phyloP scores from a whole-genome alignment of 179 eudicot species.

The Silene coronaria region DNA sequence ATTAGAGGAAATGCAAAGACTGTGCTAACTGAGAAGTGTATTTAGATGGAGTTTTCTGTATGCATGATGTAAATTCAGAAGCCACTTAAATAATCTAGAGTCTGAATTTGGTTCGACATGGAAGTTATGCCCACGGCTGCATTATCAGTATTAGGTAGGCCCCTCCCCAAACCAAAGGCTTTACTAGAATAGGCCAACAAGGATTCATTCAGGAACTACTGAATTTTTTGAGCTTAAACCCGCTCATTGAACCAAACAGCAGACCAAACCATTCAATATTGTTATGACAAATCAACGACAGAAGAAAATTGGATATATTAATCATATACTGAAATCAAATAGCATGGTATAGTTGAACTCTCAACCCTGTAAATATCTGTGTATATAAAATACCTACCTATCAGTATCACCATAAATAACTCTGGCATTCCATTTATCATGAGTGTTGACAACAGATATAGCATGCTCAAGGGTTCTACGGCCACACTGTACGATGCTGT shows the following conservation, averaged over 20 bases:
- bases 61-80: background rate
- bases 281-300: background rate
- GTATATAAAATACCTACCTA: constrained; percentile 43
- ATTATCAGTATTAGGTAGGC: background rate
- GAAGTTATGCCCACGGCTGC: background rate
- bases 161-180: background rate
- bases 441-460: constrained; percentile 62
- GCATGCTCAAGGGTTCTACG: constrained; percentile 92
- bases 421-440: constrained; percentile 77
- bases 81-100: background rate
- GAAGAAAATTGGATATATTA: background rate
- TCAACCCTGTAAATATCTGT: background rate
- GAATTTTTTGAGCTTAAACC: too few species aligned
- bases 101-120: background rate
- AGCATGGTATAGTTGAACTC: background rate
- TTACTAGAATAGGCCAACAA: background rate
- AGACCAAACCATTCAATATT: background rate
- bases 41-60: background rate
- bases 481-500: constrained; percentile 97
- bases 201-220: background rate
- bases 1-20: background rate
- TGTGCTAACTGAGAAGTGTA: background rate
- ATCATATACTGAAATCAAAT: background rate
- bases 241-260: background rate
- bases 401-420: constrained; percentile 97